Evolutionary conservation across 768 basidiomycete genomes (phyloP), one percentile per base, ranked within the genome.

Genomic region (Leccinum ochraceum): DNA sequence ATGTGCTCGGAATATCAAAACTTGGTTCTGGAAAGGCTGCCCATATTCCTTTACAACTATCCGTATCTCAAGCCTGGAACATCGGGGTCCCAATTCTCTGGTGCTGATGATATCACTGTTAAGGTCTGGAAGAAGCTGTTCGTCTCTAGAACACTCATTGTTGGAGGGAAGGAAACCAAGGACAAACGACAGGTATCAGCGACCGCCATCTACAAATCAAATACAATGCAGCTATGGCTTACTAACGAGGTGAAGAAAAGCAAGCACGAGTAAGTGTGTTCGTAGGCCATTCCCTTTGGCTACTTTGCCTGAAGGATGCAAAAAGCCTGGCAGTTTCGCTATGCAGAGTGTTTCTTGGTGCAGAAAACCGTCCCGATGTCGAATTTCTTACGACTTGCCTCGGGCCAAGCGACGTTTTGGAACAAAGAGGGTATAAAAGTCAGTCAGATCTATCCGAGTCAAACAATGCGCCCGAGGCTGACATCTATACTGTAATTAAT

Each of bases 311-410:
- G 6, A 53, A 20, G 13, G 22, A 17, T 6, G 6, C 54, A 16
- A 58, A 39, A 55, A 94, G 93, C 72, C 87, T 97, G 5, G 89
- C 95, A 72, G 3, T 74, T 96, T 24, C 89, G 82, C 87, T 54
- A 79, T 28, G 26, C 2, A 24, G 2, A 24, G 24, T 24, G 24
- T 24, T 26, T 26, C 26, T 26, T 26, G 26, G 26, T 26, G 28
- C 83, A 3, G 86, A 87, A 0, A 88, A 88, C 70, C 83, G 86
- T 20, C 91, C 93, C 66, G 95, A 98, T 69, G 86, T 90, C 0
- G 76, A 96, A 8, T 74, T 96, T 10, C 87, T 98, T 63, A 89
- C 92, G 83, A 95, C 94, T 0, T 91, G 97, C 54, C 80, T 98
- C 24, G 95, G 94, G 0, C 91, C 95, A 61, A 75, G 95, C 20